These are phyloP conservation scores for Mrakiaceae sp. DNA, from an alignment of 1,284 basidiomycete genomes.

Conservation along the genomic window DNA sequence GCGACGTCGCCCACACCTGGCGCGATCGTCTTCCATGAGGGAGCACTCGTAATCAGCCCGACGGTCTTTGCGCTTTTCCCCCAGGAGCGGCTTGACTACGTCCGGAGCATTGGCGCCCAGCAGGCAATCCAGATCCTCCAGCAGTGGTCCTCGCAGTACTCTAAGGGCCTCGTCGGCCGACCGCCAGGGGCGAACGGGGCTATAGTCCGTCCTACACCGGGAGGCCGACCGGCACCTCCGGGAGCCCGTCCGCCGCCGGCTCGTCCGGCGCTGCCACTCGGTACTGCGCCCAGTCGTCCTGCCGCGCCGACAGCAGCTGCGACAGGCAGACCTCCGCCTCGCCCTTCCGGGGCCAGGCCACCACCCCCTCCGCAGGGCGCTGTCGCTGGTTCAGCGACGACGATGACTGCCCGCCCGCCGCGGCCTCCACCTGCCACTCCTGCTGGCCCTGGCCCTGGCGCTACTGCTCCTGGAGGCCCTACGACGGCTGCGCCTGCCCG, in stretches of 20 bases:
- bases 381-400: neutral
- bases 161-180: slow-evolving; percentile 41
- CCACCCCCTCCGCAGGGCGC: neutral
- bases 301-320: neutral
- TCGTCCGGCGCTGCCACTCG: slow-evolving; percentile 2
- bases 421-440: neutral
- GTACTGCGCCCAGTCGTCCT: neutral
- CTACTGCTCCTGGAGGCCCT: too few relatives aligned
- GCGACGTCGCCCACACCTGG: slow-evolving; percentile 40
- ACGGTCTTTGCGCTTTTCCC: slow-evolving; percentile 69
- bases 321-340: neutral
- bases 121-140: slow-evolving; percentile 72
- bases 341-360: neutral
- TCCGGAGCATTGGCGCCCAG: slow-evolving; percentile 69
- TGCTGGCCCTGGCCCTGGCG: neutral
- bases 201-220: slow-evolving; percentile 8
- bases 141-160: slow-evolving; percentile 69
- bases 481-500: too few relatives aligned
- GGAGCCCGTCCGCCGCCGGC: neutral
- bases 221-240: neutral
- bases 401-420: too few relatives aligned
- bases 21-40: slow-evolving; percentile 72
- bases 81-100: slow-evolving; percentile 55
- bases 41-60: slow-evolving; percentile 71
- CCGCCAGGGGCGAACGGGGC: slow-evolving; percentile 2